Percentiles rank a stretch among this genome's conserved stretches.
Conservation (phyloP, 371 early-diverging fungal genomes). For the Fennellomyces sp. region DNA sequence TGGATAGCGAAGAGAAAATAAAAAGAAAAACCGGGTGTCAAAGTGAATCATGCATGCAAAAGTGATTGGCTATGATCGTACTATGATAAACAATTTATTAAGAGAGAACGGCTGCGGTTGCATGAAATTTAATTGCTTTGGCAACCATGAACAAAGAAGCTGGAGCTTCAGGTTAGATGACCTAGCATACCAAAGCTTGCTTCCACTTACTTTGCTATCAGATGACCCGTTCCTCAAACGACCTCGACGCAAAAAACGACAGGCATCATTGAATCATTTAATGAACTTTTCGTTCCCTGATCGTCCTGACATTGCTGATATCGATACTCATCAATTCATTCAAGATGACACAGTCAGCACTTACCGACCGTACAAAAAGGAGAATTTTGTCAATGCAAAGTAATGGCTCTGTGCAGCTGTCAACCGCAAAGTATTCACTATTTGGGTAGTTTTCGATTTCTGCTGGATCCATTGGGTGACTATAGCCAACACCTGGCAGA, state of each 20-base stretch:
- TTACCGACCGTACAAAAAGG: slow-evolving; percentile 73
- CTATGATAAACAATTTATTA: neutral
- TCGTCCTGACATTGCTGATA: slow-evolving; percentile 30
- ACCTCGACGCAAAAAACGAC: slow-evolving; percentile 29
- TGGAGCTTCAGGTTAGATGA: neutral
- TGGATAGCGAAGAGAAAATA: no score
- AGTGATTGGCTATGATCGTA: neutral
- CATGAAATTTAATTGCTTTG: no score
- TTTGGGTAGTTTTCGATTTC: slow-evolving; percentile 73
- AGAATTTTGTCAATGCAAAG: slow-evolving; percentile 90
- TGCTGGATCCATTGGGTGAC: slow-evolving; percentile 60
- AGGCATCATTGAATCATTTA: slow-evolving; percentile 73
- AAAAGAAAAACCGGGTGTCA: no score
- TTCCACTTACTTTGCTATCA: no score
- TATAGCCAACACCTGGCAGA: slow-evolving; percentile 58
- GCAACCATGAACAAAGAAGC: neutral
- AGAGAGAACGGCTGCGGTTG: no score
- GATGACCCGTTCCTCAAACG: neutral
- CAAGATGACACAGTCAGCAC: slow-evolving; percentile 13
- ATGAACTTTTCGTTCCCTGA: slow-evolving; percentile 84
- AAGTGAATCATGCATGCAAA: no score
- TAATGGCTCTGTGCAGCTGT: slow-evolving; percentile 27
- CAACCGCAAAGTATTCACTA: neutral
- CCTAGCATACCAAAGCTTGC: no score
- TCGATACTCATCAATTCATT: slow-evolving; percentile 28